Evolutionary conservation across 2,329 filamentous ascomycete species (phyloP), one percentile per base, ranked within the genome.

Genomic region (Aspergillus chevalieri): DNA sequence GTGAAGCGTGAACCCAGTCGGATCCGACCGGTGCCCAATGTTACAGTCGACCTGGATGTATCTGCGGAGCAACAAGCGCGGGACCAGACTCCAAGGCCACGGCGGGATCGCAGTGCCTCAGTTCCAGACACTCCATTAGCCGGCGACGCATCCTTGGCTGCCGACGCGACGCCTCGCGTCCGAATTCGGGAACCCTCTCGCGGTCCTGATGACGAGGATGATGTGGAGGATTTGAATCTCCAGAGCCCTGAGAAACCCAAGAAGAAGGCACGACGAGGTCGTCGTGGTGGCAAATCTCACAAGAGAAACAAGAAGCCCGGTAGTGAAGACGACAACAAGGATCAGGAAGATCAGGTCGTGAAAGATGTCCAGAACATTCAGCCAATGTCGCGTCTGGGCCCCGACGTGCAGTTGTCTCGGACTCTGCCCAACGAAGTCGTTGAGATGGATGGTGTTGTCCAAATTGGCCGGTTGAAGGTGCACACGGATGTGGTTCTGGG

Each of bases 251-350:
- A 73, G 38, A 74, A 72, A 51, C 84, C 83, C 60, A 85, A 85
- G 66, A 85, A 82, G 63, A 87, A 85, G 64, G 77, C 80, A 0
- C 84, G 86, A 48, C 78, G 86, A 48, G 87, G 87, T 3, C 78
- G 81, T n/a, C 79, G 87, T 44, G 87, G 86, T 19, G 86, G 87
- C 2, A 79, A 85, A 64, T 83, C 86, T 52, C 80, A 81, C 53
- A 81, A 81, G 51, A 71, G 70, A 22, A 67, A 66, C 46, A 72
- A 66, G 43, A 84, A 81, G 56, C 76, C 74, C 12, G 77, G 78
- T 48, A 74, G 74, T 42, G 77, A 78, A 44, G 69, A 70, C 4
- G 79, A 82, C 10, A 62, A 63, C 0, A 77, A 75, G 10, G 82
- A 85, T 14, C 81, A 81, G 43, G 78, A 77, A 2, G 78, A 84